Base-by-base conservation (phyloP, 2,329 filamentous ascomycete species). In the Colletotrichum karsti region DNA sequence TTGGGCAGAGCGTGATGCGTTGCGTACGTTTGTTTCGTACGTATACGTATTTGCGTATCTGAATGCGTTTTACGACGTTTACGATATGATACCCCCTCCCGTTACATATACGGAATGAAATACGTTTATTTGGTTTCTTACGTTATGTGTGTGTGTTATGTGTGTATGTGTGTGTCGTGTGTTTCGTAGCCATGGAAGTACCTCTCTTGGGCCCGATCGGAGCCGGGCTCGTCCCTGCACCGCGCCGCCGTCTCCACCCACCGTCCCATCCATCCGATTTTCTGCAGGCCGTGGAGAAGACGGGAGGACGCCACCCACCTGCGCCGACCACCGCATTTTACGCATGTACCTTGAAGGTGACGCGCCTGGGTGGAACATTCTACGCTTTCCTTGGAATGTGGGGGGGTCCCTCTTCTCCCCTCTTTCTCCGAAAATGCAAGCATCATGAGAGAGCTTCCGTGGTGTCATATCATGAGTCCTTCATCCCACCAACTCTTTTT, bases 71-170 rank as follows among this genome's bases (percentile, higher is more conserved):
- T 44, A 67, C 54, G 53, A 41, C 53, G 46, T 59, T 51, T 59
- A 67, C 65, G 53, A 67, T 67, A 59, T 67, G 65, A 67, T 67
- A 67, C 65, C 65, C 64, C 54, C 33, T 35, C 33, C 65, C 61
- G 65, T 59, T 37, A 53, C 54, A 30, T 48, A 44, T 64, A 64
- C 54, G 57, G 58, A 63, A 67, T 69, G 46, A 67, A 41, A 69
- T 63, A 69, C 46, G 61, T 70, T 48, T 66, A 30, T 57, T 73
- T 72, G 69, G 70, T 72, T 63, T 70, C 72, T 73, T 68, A 26
- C 68, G 63, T 74, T 70, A 10, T 55, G 63, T 69, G 59, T 64
- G 3, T 46, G 39, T 46, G 39, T 57, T 71, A 65, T 71, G 58
- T 75, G 62, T 71, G 55, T 70, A 33, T 64, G 39, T 56, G 30